Evolutionary conservation across 306 rosid species (phyloP), one percentile per base, ranked within the genome.

Genomic region (Mucuna pruriens): DNA sequence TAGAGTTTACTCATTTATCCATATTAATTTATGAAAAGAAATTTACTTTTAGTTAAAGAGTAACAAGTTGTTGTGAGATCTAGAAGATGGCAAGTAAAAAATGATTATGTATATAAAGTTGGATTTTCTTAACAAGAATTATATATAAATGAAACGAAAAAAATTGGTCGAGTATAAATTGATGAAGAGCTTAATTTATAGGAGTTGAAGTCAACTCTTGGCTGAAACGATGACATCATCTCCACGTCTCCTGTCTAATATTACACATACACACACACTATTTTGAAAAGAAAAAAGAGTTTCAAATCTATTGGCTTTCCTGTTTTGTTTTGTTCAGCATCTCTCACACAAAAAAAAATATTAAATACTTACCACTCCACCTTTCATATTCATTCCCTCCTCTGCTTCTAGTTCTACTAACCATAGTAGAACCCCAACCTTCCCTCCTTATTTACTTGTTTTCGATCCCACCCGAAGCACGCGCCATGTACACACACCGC

Each of bases 401-500:
- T 40, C 39, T 38, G 0, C 13, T 31, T 26, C 13, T 19, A 0
- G 54, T 15, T 57, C 54, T 26, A 19, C 20, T 63, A 3, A n/a
- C 51, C 3, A n/a, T 29, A 38, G 16, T 42, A 46, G 10, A 7
- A 65, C 29, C 66, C 36, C 20, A 1, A 29, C 31, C 31, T 29
- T n/a, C n/a, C n/a, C n/a, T n/a, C n/a, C n/a, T n/a, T n/a, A n/a
- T n/a, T n/a, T 3, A 29, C 76, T 55, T 25, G 63, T 38, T 66
- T 20, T 65, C 73, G 0, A 3, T 46, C 52, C 5, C 52, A 3
- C 15, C 31, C 40, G 0, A 4, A 5, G 29, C 85, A 86, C 93
- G 86, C 92, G 87, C 92, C 88, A 93, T 91, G 98, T 77, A 87
- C 84, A 71, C 85, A 33, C 64, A 84, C 61, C 20, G 25, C 25